A percentile compares a stretch with the other conserved stretches of the same genome.
Conservation (phyloP, 73 alveolate species). For the Halteria grandinella region DNA sequence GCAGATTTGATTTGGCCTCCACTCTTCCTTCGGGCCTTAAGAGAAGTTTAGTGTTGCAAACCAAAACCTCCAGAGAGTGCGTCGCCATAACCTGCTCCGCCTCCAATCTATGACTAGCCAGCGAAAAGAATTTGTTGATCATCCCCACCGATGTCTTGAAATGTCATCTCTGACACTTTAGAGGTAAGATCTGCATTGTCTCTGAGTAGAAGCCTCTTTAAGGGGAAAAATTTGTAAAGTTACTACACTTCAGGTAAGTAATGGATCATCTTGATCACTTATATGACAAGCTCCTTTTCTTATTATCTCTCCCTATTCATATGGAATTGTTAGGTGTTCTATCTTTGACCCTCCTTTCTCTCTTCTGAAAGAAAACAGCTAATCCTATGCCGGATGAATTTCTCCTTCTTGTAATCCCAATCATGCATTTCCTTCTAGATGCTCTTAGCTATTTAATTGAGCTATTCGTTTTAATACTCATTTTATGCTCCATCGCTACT, state of each 20-base stretch:
- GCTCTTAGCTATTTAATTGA: background rate
- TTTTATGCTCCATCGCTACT: background rate
- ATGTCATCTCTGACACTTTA: conserved; percentile 35
- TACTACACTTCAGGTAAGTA: conserved; percentile 42
- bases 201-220: background rate
- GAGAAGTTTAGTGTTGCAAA: no score
- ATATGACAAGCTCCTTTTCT: background rate
- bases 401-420: conserved; percentile 51
- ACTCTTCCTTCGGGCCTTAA: no score
- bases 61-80: no score
- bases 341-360: conserved; percentile 43
- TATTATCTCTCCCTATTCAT: background rate
- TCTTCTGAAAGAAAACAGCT: conserved; percentile 42
- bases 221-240: conserved; percentile 19
- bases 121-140: no score
- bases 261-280: conserved; percentile 11
- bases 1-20: background rate
- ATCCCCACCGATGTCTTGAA: conserved; percentile 5
- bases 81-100: no score
- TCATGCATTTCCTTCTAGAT: conserved; percentile 24
- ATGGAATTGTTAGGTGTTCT: conserved; percentile 22
- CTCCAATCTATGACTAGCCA: no score
- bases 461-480: conserved; percentile 10
- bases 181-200: conserved; percentile 8
- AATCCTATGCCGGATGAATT: conserved; percentile 31